Percentiles rank a stretch among this genome's conserved stretches.
phyloP scores from a whole-genome alignment of 306 rosid species.

The Delonix regia region DNA sequence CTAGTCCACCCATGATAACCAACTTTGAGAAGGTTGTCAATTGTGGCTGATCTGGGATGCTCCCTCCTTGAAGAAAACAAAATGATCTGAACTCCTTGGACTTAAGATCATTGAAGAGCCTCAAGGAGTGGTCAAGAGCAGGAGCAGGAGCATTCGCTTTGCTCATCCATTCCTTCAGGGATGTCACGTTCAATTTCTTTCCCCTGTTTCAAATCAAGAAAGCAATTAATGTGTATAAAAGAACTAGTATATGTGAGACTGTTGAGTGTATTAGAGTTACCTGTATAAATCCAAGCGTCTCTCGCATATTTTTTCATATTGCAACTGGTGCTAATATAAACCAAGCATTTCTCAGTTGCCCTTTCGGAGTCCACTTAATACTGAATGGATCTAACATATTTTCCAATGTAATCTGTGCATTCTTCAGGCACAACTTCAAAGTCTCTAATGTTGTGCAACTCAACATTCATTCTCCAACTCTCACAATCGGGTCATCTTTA shows the following conservation, averaged over 20 bases:
- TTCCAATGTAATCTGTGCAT: slow-evolving; percentile 50
- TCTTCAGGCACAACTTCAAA: slow-evolving; percentile 71
- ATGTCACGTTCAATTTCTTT: slow-evolving; percentile 52
- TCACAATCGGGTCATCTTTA: slow-evolving; percentile 54
- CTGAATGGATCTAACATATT: slow-evolving; percentile 56
- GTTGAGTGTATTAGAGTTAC: slow-evolving; percentile 40
- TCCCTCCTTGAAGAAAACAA: slow-evolving; percentile 68
- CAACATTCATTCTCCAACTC: slow-evolving; percentile 75
- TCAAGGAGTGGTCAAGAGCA: slow-evolving; percentile 58
- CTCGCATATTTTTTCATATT: slow-evolving; percentile 51
- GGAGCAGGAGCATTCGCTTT: slow-evolving; percentile 65
- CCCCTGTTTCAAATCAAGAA: slow-evolving; percentile 44
- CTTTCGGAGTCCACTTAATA: slow-evolving; percentile 58
- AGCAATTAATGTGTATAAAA: not conserved
- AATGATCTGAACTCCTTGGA: slow-evolving; percentile 61
- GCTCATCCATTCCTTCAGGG: slow-evolving; percentile 64
- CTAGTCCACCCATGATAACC: slow-evolving; percentile 70
- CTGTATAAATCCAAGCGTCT: slow-evolving; percentile 72
- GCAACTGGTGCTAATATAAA: slow-evolving; percentile 58
- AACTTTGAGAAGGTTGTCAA: slow-evolving; percentile 61
- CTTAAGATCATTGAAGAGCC: slow-evolving; percentile 59
- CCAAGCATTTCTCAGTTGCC: slow-evolving; percentile 49
- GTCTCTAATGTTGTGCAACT: slow-evolving; percentile 63
- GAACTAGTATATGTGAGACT: not conserved
- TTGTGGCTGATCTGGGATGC: slow-evolving; percentile 64